These are phyloP conservation scores for Backusella parvicylindrica DNA, from an alignment of 192 early-diverging fungal genomes.

Conservation along the genomic window DNA sequence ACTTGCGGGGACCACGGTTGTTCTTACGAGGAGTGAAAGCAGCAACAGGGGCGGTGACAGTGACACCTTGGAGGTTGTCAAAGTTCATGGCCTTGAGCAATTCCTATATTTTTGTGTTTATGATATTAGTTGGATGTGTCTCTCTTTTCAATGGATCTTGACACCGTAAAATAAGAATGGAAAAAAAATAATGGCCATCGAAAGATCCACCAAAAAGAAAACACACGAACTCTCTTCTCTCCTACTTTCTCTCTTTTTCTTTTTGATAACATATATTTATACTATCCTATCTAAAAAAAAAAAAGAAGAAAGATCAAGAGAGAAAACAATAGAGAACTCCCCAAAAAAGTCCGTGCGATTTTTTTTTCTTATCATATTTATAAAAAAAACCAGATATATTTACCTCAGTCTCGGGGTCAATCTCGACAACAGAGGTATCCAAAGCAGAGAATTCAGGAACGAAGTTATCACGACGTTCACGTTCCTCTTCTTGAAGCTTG, in stretches of 20 bases:
- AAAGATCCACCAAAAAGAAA: conserved; percentile 23
- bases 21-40: conserved; percentile 35
- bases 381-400: not conserved
- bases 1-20: conserved; percentile 29
- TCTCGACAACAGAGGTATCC: conserved; percentile 84
- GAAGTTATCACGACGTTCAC: conserved; percentile 99
- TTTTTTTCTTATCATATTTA: not conserved
- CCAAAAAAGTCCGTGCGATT: conserved; percentile 1
- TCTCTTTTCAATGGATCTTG: conserved; percentile 25
- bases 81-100: conserved; percentile 97
- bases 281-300: not conserved
- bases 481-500: conserved; percentile 99
- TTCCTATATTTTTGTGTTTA: conserved; percentile 50
- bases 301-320: not conserved
- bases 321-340: not conserved
- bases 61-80: conserved; percentile 85
- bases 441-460: conserved; percentile 98
- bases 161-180: conserved; percentile 23
- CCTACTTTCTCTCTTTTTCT: not conserved
- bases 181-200: conserved; percentile 25
- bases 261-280: not conserved
- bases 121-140: not conserved
- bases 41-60: conserved; percentile 51
- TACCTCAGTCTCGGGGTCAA: conserved; percentile 93
- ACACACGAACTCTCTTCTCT: not conserved